Conservation (phyloP, 2,329 filamentous ascomycete genomes). For the Scortechinia acanthostroma region DNA sequence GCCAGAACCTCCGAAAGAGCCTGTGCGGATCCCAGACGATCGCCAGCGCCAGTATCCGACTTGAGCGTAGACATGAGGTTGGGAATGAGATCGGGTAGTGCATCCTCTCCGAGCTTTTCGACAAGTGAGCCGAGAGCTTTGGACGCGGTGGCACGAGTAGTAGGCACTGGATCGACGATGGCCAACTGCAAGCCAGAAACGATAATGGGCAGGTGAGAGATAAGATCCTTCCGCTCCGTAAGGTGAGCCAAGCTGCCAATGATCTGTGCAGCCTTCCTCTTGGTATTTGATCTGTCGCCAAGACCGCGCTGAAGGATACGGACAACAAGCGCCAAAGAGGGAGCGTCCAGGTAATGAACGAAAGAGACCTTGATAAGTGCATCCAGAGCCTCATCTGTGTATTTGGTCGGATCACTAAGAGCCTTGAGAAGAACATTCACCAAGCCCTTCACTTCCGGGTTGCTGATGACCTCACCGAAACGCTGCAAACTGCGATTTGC, state of each 20-base stretch:
- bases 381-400: slow-evolving; percentile 91
- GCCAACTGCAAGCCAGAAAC: slow-evolving; percentile 84
- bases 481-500: slow-evolving; percentile 95
- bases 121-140: slow-evolving; percentile 93
- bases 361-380: slow-evolving; percentile 96
- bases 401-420: slow-evolving; percentile 91
- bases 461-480: slow-evolving; percentile 96
- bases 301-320: slow-evolving; percentile 91
- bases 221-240: slow-evolving; percentile 89
- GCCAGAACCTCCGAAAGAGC: slow-evolving; percentile 93
- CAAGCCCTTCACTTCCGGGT: slow-evolving; percentile 90
- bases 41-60: slow-evolving; percentile 91
- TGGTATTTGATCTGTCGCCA: slow-evolving; percentile 84
- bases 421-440: slow-evolving; percentile 90
- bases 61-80: slow-evolving; percentile 96
- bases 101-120: slow-evolving; percentile 95
- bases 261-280: slow-evolving; percentile 92
- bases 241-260: slow-evolving; percentile 96
- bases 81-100: slow-evolving; percentile 91
- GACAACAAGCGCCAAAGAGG: slow-evolving; percentile 87
- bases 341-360: slow-evolving; percentile 94
- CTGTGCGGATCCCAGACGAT: slow-evolving; percentile 90
- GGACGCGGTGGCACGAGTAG: slow-evolving; percentile 89
- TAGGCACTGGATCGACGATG: slow-evolving; percentile 90
- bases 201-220: slow-evolving; percentile 82